Evolutionary conservation across 495 filamentous ascomycete species (phyloP), one percentile per base, ranked within the genome.

Genomic region (Aspergillus leporis): DNA sequence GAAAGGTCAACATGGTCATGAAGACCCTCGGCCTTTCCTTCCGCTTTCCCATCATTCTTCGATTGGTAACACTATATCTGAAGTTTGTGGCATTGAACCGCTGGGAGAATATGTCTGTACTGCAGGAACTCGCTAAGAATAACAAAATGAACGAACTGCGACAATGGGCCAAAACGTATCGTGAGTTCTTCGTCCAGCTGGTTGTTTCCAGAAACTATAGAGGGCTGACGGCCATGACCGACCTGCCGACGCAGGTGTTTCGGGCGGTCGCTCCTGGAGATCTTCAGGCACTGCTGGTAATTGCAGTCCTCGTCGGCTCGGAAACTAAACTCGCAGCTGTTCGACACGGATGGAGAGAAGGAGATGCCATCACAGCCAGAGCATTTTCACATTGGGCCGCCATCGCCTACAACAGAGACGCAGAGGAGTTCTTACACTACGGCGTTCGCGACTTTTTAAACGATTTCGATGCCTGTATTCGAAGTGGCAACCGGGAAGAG

Each of bases 391-490:
- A 62, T 34, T 69, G 58, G 57, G 58, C 66, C 55, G 43, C 66
- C 58, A 59, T 67, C 46, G 64, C 61, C 55, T 69, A 45, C 64
- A 22, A 62, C 28, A 67, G 66, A 50, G 64, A 62, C 59, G 59
- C 67, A 13, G n/a, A 31, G 60, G 68, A 67, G 56, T 69, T 51
- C 43, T 60, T 72, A 3, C 65, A 70, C 55, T 62, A 38, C 52
- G 67, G 62, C 9, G 38, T 70, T 23, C 62, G 69, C 52, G 62
- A 71, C 30, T 70, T 70, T 48, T 41, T 71, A 18, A 64, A 1
- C 55, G 69, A 71, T 23, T 70, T 68, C 54, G 69, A 70, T 62
- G 58, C 12, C 55, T 70, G 65, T 51, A 47, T 71, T 31, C 65
- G 51, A 22, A 66, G 45, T 52, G 62, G 60, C 25, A 64, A 59